Percentiles rank a stretch among this genome's conserved stretches.
These are phyloP conservation scores for Escallonia rubra DNA, from an alignment of 129 eudicot genomes.

Conservation along the genomic window DNA sequence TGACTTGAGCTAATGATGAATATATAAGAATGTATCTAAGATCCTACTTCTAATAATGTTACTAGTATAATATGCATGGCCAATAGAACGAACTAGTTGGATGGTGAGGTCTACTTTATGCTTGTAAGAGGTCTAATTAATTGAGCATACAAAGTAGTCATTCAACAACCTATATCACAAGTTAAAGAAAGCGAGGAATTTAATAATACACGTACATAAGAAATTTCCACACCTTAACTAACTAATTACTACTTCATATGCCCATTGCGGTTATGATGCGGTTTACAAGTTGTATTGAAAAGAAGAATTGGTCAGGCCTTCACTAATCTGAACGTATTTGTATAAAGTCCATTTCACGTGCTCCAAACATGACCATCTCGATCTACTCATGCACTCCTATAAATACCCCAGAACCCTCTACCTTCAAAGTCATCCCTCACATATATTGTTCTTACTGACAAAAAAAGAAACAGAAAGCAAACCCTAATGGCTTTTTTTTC, in stretches of 20 bases:
- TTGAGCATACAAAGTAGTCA: conserved; percentile 3
- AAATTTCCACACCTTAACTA: not conserved
- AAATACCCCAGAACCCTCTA: conserved; percentile 10
- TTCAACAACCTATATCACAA: not conserved
- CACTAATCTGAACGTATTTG: not conserved
- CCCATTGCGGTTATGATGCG: too few species aligned
- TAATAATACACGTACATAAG: not conserved
- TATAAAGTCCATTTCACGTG: conserved; percentile 20
- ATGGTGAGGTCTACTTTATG: not conserved
- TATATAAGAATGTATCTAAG: too few species aligned
- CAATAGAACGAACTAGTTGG: not conserved
- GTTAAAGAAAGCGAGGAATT: not conserved
- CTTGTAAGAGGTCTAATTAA: too few species aligned
- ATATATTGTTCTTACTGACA: not conserved
- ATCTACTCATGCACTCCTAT: conserved; percentile 8
- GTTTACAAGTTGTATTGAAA: too few species aligned
- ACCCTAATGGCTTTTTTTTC: conserved; percentile 32
- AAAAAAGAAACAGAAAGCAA: not conserved
- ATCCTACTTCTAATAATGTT: too few species aligned
- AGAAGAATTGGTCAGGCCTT: too few species aligned
- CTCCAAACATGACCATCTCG: conserved; percentile 9
- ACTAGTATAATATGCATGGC: not conserved
- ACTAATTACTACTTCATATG: not conserved
- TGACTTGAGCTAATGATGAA: too few species aligned
- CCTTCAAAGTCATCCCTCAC: not conserved